These are phyloP conservation scores for Colletotrichum falcatum DNA, from an alignment of 2,329 filamentous ascomycete species.

Conservation along the genomic window DNA sequence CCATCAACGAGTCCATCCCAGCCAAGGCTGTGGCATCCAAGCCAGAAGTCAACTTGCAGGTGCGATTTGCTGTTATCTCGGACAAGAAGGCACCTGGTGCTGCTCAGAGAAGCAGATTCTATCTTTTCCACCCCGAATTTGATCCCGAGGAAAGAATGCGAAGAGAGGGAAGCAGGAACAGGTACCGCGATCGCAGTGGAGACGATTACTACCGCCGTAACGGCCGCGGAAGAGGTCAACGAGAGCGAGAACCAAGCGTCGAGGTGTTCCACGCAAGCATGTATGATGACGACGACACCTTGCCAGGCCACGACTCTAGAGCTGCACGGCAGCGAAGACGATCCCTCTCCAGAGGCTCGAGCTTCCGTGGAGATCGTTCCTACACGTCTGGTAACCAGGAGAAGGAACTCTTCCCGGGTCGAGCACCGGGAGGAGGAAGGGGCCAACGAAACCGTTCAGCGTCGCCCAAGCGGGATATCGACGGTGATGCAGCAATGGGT, in stretches of 20 bases:
- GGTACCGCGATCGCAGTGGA: constrained; percentile 71
- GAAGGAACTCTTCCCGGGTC: constrained; percentile 73
- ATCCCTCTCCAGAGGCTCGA: constrained; percentile 42
- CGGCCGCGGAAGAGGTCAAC: constrained; percentile 56
- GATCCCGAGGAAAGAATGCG: constrained; percentile 81
- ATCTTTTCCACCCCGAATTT: constrained; percentile 89
- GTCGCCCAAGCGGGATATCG: constrained; percentile 60
- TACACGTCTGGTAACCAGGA: constrained; percentile 57
- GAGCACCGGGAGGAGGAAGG: constrained; percentile 43
- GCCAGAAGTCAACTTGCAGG: constrained; percentile 75
- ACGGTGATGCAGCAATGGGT: constrained; percentile 56
- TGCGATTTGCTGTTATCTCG: constrained; percentile 78
- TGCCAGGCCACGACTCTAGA: constrained; percentile 45
- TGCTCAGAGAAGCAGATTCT: constrained; percentile 86
- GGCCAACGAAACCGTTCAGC: constrained; percentile 61
- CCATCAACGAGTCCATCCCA: constrained; percentile 72
- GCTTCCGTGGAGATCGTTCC: constrained; percentile 46
- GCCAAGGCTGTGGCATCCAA: constrained; percentile 77
- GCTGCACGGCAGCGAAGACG: constrained; percentile 52
- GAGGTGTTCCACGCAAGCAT: constrained; percentile 79
- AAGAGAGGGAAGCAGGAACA: constrained; percentile 67
- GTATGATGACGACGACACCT: constrained; percentile 73
- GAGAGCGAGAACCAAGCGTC: constrained; percentile 58
- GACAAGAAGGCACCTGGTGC: constrained; percentile 88
- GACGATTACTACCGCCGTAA: constrained; percentile 51